Base-by-base conservation (phyloP, 768 basidiomycete species). In the Podaxis sp. region DNA sequence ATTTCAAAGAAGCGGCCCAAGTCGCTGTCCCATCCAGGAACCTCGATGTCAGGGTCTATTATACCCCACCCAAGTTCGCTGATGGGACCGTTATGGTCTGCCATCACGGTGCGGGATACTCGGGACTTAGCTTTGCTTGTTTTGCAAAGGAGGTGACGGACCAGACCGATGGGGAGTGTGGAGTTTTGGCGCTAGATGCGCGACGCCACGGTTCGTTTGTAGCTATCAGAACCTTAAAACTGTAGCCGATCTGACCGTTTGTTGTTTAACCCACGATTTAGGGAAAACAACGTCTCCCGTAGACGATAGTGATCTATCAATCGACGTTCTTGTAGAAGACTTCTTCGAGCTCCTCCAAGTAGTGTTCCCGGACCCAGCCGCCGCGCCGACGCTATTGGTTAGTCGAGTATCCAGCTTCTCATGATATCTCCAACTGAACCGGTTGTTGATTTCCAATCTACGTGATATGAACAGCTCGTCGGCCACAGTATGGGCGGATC, bases 401-500 rank as follows among this genome's bases (percentile, higher is more conserved):
- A 65, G 85, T 74, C 24, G 37, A 22, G 33, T 12, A 33, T 43
- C 13, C 22, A 52, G 38, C 15, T 41, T 36, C 9, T 47, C 15
- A 25, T 29, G 25, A 55, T 47, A 5, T 61, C 47, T 46, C 52
- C 11, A 43, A 29, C 49, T 61, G 24, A 33, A 40, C 36, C 36
- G 36, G 60, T 38, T 43, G 37, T 59, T 43, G 46, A 22, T 29
- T 29, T 19, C 37, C 25, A 57, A 24, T 49, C 40, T 24, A 17
- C 29, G 27, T 25, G n/a, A 36, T 59, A 29, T 29, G 46, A 63
- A 53, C 38, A 93, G 90, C 82, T 97, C 6, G 82, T 97, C 8
- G 97, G 97, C 0, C 97, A 99, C 71, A 96, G 93, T 63, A 96
- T 99, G 90, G 97, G 97, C 13, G 96, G 96, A 25, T 89, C 95